Conservation (phyloP, 768 basidiomycete genomes). For the Omphalotus guepiniiformis region DNA sequence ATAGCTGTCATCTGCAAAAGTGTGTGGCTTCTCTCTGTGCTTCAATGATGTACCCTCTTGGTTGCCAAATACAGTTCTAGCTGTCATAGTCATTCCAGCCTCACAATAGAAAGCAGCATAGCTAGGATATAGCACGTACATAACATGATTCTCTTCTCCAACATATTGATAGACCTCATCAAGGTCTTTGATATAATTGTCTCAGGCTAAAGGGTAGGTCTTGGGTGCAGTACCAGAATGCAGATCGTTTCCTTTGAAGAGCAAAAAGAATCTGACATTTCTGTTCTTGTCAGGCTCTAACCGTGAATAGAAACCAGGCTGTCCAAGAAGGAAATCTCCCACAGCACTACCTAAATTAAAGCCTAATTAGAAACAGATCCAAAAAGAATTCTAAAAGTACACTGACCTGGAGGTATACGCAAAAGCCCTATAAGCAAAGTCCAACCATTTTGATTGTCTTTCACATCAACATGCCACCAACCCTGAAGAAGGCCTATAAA, state of each 20-base stretch:
- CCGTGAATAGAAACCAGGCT: slow-evolving; percentile 5
- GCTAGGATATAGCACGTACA: slow-evolving; percentile 3
- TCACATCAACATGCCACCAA: slow-evolving; percentile 8
- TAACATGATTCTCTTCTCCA: slow-evolving; percentile 1
- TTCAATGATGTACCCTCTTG: too few species aligned
- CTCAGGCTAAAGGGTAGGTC: not conserved
- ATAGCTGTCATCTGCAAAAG: not conserved
- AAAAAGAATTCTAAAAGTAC: not conserved
- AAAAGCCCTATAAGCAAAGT: slow-evolving; percentile 5
- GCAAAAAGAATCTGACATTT: not conserved
- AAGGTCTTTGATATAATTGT: not conserved
- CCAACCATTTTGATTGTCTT: slow-evolving; percentile 3
- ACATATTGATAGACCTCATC: too few species aligned
- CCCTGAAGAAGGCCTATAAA: slow-evolving; percentile 8
- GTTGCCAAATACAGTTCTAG: not conserved
- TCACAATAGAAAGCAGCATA: not conserved
- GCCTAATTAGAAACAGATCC: too few species aligned
- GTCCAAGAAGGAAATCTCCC: slow-evolving; percentile 7
- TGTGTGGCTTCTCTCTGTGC: not conserved
- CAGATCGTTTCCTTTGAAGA: slow-evolving; percentile 11
- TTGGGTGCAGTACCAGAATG: slow-evolving; percentile 8
- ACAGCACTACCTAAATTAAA: slow-evolving; percentile 9
- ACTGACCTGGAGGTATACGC: slow-evolving; percentile 7
- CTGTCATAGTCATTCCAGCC: not conserved
- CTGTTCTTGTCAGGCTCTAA: not conserved